Conservation (phyloP, 495 filamentous ascomycete genomes). For the Aspergillus biplanus region DNA sequence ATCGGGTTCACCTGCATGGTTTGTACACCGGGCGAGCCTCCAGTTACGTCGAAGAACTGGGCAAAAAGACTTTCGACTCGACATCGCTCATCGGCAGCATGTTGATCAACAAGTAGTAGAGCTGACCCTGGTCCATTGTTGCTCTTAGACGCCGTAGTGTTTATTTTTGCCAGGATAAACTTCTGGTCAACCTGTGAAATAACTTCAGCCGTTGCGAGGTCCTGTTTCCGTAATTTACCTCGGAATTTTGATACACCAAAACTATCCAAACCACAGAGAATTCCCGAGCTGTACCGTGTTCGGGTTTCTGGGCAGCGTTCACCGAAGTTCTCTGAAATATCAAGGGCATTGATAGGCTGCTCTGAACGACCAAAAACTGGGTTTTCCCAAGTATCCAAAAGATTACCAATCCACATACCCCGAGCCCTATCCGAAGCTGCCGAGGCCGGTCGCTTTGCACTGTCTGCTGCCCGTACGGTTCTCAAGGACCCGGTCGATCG, state of each 20-base stretch:
- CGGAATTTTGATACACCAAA: constrained; percentile 35
- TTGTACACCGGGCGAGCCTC: constrained; percentile 24
- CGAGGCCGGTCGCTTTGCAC: constrained; percentile 23
- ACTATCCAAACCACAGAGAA: constrained; percentile 21
- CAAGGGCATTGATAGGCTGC: constrained; percentile 41
- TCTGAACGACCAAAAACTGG: constrained; percentile 61
- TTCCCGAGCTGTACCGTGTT: constrained; percentile 12
- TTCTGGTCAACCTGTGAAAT: constrained; percentile 88
- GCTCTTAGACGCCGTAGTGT: constrained; percentile 4
- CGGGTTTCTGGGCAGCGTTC: neutral
- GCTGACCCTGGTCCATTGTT: constrained; percentile 24
- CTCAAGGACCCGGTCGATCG: constrained; percentile 27
- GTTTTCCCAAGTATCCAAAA: constrained; percentile 60
- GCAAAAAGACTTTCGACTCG: constrained; percentile 72
- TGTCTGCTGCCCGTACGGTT: constrained; percentile 3
- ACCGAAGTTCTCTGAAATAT: constrained; percentile 1
- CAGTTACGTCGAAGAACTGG: constrained; percentile 38
- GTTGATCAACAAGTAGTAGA: constrained; percentile 87
- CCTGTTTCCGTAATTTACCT: constrained; percentile 67
- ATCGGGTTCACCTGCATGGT: constrained; percentile 55
- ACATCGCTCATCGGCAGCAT: constrained; percentile 90
- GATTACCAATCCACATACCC: constrained; percentile 41
- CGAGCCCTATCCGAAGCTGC: constrained; percentile 14
- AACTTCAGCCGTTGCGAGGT: constrained; percentile 64
- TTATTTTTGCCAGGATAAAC: constrained; percentile 76